phyloP scores from a whole-genome alignment of 1,284 basidiomycete species.

The Cerrena zonata region DNA sequence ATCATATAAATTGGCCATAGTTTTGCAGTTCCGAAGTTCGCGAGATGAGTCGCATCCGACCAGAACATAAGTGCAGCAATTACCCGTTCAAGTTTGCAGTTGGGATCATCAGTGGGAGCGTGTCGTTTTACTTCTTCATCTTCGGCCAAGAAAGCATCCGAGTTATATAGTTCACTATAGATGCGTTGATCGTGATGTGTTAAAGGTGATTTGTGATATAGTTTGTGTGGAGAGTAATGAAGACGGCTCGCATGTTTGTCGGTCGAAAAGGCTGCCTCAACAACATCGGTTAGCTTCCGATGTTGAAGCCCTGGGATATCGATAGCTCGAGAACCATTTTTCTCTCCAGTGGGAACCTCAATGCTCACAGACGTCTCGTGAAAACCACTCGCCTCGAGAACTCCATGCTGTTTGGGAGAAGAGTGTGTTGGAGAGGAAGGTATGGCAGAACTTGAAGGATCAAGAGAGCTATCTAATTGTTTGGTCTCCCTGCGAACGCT shows the following conservation, averaged over 20 bases:
- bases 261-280: background rate
- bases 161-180: constrained; percentile 17
- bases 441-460: background rate
- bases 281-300: background rate
- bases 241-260: background rate
- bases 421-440: too few species aligned
- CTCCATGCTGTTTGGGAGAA: too few species aligned
- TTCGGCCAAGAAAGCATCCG: constrained; percentile 4
- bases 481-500: constrained; percentile 8
- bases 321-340: background rate
- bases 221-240: background rate
- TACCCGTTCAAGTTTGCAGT: constrained; percentile 8
- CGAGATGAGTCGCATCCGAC: constrained; percentile 18
- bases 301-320: background rate
- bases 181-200: constrained; percentile 3
- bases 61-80: constrained; percentile 12
- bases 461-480: constrained; percentile 1
- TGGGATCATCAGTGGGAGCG: constrained; percentile 11
- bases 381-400: background rate
- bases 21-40: constrained; percentile 17
- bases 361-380: background rate
- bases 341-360: background rate
- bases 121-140: background rate
- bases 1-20: constrained; percentile 9
- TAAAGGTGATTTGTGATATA: background rate